A percentile compares a stretch with the other conserved stretches of the same genome.
Conservation (phyloP, 768 basidiomycete species). For the Collybiopsis luxurians region DNA sequence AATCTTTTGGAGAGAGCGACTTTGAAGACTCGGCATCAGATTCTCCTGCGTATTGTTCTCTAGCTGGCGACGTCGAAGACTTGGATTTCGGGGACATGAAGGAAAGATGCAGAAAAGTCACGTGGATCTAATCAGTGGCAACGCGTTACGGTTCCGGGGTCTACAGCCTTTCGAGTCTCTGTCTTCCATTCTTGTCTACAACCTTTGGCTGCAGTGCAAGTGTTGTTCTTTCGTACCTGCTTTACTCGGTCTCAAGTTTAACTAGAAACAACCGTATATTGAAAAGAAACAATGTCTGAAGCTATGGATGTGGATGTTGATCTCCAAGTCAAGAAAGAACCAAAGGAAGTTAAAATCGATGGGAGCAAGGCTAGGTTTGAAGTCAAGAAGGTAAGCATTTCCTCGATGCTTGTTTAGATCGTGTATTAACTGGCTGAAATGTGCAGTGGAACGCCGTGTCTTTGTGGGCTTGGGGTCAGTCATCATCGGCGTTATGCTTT, state of each 20-base stretch:
- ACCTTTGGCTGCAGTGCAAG: no score
- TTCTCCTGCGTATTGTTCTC: slow-evolving; percentile 1
- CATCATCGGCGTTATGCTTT: not conserved
- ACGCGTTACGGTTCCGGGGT: not conserved
- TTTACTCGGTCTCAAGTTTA: no score
- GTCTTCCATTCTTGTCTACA: not conserved
- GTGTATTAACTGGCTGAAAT: not conserved
- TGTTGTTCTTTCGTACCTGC: no score
- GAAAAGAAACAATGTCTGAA: slow-evolving; percentile 43
- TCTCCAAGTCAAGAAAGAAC: slow-evolving; percentile 40
- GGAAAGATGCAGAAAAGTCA: not conserved
- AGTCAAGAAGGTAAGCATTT: slow-evolving; percentile 86
- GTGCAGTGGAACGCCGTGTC: slow-evolving; percentile 97
- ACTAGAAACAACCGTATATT: no score
- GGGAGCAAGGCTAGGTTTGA: slow-evolving; percentile 84
- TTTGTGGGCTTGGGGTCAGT: slow-evolving; percentile 96
- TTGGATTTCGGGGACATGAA: not conserved
- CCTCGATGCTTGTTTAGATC: not conserved
- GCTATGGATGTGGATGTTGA: slow-evolving; percentile 75
- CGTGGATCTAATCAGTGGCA: not conserved
- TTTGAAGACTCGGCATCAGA: slow-evolving; percentile 3
- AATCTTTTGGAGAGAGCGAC: not conserved
- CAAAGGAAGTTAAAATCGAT: slow-evolving; percentile 50
- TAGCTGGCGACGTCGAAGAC: not conserved
- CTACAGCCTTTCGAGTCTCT: not conserved